These are phyloP conservation scores for Penicillium ochrochloron DNA, from an alignment of 495 filamentous ascomycete species.

Conservation along the genomic window DNA sequence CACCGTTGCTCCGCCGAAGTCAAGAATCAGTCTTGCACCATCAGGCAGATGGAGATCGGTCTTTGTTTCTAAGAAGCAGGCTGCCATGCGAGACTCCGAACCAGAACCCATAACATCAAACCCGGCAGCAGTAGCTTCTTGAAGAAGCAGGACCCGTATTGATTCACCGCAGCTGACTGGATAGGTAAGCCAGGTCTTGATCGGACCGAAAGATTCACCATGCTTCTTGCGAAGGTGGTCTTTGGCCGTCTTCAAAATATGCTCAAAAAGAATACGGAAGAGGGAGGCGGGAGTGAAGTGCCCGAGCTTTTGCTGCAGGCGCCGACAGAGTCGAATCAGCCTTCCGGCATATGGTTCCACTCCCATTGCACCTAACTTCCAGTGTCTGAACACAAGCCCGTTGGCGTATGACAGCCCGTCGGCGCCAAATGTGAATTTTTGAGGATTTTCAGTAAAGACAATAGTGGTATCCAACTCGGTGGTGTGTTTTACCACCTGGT, in stretches of 20 bases:
- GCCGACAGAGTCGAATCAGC: background rate
- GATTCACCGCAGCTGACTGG: conserved; percentile 12
- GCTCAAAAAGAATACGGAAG: background rate
- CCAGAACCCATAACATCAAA: background rate
- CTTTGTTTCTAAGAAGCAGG: background rate
- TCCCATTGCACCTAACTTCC: background rate
- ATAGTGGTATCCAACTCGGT: background rate
- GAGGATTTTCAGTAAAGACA: background rate
- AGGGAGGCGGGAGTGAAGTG: conserved; percentile 1
- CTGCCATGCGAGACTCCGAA: background rate
- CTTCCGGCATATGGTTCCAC: background rate
- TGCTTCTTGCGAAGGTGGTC: background rate
- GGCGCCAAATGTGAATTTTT: background rate
- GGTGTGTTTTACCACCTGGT: background rate
- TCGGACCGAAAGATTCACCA: conserved; percentile 2
- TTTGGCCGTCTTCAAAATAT: conserved; percentile 6
- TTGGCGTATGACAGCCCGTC: background rate
- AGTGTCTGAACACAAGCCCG: background rate
- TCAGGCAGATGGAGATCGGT: background rate
- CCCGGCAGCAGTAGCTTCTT: background rate
- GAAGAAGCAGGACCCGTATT: conserved; percentile 5
- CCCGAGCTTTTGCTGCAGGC: background rate
- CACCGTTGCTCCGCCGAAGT: conserved; percentile 10
- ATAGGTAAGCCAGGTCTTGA: conserved; percentile 7
- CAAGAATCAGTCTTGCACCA: conserved; percentile 5